Conservation (phyloP, 2,329 filamentous ascomycete species). For the Fusarium pilosicola region DNA sequence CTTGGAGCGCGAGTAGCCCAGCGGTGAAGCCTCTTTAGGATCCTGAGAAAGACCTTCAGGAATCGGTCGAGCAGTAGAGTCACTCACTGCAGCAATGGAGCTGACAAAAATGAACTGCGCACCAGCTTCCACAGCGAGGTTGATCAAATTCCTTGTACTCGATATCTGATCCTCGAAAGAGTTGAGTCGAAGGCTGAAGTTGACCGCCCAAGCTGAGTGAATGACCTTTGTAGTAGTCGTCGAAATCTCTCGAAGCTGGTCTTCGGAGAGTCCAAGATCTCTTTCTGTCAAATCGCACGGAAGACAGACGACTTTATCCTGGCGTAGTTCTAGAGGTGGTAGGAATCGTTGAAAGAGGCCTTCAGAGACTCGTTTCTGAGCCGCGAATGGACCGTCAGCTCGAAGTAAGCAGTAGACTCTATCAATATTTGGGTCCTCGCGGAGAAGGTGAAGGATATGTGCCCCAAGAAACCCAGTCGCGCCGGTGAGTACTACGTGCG, state of each 20-base stretch:
- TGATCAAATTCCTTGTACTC: constrained; percentile 56
- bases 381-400: constrained; percentile 12
- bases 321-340: not conserved
- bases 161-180: constrained; percentile 62
- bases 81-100: constrained; percentile 57
- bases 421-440: not conserved
- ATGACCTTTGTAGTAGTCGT: constrained; percentile 47
- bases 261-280: constrained; percentile 8
- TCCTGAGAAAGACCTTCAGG: constrained; percentile 44
- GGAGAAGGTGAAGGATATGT: constrained; percentile 55
- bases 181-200: constrained; percentile 62
- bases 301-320: constrained; percentile 27
- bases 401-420: constrained; percentile 55
- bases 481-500: constrained; percentile 63
- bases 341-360: constrained; percentile 8
- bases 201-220: constrained; percentile 65
- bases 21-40: constrained; percentile 45
- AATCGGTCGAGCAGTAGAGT: constrained; percentile 45
- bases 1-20: constrained; percentile 58
- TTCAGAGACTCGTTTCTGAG: constrained; percentile 21
- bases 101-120: constrained; percentile 60
- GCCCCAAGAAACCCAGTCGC: constrained; percentile 73
- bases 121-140: constrained; percentile 42
- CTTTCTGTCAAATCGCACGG: constrained; percentile 11
- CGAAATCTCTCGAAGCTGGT: not conserved